These are phyloP conservation scores for Coemansia sp. DNA, from an alignment of 192 early-diverging fungal genomes.

Conservation along the genomic window DNA sequence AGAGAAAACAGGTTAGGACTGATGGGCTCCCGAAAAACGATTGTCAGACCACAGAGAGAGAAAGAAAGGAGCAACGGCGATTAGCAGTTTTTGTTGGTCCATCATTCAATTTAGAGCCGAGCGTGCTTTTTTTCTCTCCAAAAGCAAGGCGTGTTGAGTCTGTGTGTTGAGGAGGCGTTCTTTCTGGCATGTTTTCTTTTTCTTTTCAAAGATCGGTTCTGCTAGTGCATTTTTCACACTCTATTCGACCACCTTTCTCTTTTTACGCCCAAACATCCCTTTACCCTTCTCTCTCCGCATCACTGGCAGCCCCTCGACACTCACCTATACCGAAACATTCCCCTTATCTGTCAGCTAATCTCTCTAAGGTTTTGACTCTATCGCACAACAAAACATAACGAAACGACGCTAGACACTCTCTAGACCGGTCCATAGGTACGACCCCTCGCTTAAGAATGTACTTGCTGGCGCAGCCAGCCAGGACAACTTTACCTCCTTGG, in stretches of 20 bases:
- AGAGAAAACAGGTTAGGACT: background rate
- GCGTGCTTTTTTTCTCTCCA: background rate
- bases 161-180: slow-evolving; percentile 1
- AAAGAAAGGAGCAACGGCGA: background rate
- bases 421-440: background rate
- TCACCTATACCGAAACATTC: background rate
- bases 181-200: slow-evolving; percentile 6
- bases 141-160: background rate
- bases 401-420: background rate
- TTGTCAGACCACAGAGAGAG: background rate
- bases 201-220: slow-evolving; percentile 5
- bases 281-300: background rate
- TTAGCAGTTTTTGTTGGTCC: background rate
- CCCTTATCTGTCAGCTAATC: background rate
- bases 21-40: background rate
- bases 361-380: background rate
- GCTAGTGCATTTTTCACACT: background rate
- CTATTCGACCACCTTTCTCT: slow-evolving; percentile 1
- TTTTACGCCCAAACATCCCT: background rate
- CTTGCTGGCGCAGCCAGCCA: background rate
- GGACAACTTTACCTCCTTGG: background rate
- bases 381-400: background rate
- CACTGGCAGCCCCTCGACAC: background rate
- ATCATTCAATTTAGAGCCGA: background rate
- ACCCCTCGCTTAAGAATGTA: background rate